phyloP scores from a whole-genome alignment of 176 grass and related monocot species.

The Urochloa ruziziensis region DNA sequence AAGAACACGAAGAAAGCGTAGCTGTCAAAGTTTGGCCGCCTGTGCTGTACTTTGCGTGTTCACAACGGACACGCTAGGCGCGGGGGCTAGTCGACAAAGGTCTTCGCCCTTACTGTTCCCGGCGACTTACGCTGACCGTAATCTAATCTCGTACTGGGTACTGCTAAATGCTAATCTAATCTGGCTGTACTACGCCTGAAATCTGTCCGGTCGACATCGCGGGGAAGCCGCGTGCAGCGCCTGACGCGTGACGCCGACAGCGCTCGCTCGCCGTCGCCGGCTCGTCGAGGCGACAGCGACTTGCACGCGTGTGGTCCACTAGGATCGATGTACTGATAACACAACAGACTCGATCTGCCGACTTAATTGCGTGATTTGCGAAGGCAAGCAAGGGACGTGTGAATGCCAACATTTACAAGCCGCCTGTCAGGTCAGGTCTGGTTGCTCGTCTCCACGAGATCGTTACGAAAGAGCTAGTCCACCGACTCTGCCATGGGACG shows the following conservation, averaged over 20 bases:
- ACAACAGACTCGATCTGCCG: neutral
- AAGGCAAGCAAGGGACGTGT: neutral
- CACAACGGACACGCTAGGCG: neutral
- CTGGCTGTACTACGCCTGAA: neutral
- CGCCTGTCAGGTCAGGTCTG: neutral
- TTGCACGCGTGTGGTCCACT: neutral
- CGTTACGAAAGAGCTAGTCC: neutral
- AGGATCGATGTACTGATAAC: too few relatives aligned
- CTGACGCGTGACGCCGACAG: constrained; percentile 10
- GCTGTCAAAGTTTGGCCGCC: neutral
- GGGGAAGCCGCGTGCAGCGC: neutral
- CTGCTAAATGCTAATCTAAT: neutral
- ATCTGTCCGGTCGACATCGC: neutral
- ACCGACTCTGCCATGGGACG: neutral
- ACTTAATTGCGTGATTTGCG: neutral
- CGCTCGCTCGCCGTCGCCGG: neutral
- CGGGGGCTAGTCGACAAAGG: neutral
- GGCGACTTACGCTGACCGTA: neutral
- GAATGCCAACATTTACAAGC: neutral
- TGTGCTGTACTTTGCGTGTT: neutral
- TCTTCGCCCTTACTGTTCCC: neutral
- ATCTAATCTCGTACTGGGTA: neutral
- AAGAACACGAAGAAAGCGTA: neutral
- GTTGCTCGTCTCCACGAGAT: too few relatives aligned
- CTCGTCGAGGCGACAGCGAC: neutral